Evolutionary conservation across 345 rosid species (phyloP), one percentile per base, ranked within the genome.

Genomic region (Ceriops zippeliana): DNA sequence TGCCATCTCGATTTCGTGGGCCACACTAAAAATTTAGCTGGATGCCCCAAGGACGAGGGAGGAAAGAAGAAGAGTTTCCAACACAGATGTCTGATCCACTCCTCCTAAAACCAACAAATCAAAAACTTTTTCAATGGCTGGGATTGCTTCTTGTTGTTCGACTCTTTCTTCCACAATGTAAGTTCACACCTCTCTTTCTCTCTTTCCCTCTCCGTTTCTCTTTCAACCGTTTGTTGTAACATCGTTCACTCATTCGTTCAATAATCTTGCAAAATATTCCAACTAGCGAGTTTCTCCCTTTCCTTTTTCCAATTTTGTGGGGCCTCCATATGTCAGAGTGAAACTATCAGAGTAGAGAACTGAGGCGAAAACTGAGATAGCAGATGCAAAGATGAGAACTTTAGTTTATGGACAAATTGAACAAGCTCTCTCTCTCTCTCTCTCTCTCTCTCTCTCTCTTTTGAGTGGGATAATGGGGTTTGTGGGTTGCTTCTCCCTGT

Each of bases 91-190:
- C 46, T 38, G 19, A 2, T 13, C 17, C 46, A 24, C 1, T 42
- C 19, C 32, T 21, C 59, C 67, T 65, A 31, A 61, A 65, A 21
- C 28, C 13, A 15, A 8, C 28, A 56, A 24, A 56, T 56, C 17
- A 54, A 56, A 75, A 27, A 32, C 70, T 68, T 66, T 49, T 54
- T 63, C 76, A 35, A 89, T 88, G 92, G 96, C 92, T 37, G 88
- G 88, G 73, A 75, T 87, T 65, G 61, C 73, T 57, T 58, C 79
- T 71, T 80, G 81, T 78, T 85, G 78, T 62, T 76, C 84, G 16
- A 68, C 82, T 61, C 80, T 89, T 66, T 78, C 84, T 63, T 81
- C 81, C 59, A 52, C 70, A 71, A 86, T 96, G 98, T 90, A 78
- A 67, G 5, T 4, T 35, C 11, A 5, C 10, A n/a, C 42, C 17